These are phyloP conservation scores for Leccinum ochraceum DNA, from an alignment of 768 basidiomycete species.

Conservation along the genomic window DNA sequence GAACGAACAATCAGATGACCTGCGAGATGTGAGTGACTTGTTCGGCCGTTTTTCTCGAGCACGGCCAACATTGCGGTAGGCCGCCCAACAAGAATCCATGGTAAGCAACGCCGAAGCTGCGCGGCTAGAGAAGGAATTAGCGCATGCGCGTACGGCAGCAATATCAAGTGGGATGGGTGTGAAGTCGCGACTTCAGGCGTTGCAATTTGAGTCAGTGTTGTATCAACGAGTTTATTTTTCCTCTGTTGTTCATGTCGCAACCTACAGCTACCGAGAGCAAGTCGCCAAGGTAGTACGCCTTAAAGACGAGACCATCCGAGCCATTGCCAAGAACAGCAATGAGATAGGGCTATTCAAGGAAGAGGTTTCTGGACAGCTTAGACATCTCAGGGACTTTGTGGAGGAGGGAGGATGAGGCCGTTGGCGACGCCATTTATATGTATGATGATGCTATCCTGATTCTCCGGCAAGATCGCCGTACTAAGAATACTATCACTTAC, in stretches of 20 bases:
- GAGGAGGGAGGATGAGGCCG: constrained; percentile 45
- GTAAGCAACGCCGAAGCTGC: constrained; percentile 66
- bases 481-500: neutral
- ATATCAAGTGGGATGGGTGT: constrained; percentile 82
- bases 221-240: neutral
- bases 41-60: neutral
- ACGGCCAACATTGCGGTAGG: constrained; percentile 41
- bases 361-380: constrained; percentile 69
- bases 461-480: neutral
- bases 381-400: constrained; percentile 67
- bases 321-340: constrained; percentile 81
- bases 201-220: constrained; percentile 69
- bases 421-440: neutral
- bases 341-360: constrained; percentile 83
- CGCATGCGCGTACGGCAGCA: constrained; percentile 73
- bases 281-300: constrained; percentile 71
- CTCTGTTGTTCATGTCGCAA: constrained; percentile 2
- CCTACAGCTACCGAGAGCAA: constrained; percentile 72
- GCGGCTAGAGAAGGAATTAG: constrained; percentile 69
- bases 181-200: constrained; percentile 71
- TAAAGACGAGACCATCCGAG: constrained; percentile 77
- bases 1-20: constrained; percentile 76
- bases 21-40: constrained; percentile 67
- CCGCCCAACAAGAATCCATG: constrained; percentile 73
- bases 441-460: neutral